Base-by-base conservation (phyloP, 345 rosid species). In the Cardamine resedifolia region DNA sequence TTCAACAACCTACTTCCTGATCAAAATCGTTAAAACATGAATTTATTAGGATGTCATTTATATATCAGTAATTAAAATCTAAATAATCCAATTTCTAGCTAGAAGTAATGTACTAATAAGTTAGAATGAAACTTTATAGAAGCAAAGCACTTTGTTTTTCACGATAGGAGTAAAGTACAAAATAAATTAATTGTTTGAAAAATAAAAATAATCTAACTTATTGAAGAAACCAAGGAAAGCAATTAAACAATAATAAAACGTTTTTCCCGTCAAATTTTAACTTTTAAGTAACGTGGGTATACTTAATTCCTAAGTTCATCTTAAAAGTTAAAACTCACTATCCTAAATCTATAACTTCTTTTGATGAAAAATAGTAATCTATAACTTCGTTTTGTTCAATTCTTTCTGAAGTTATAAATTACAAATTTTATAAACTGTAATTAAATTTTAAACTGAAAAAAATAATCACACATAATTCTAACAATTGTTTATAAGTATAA, bases 211-310 rank as follows among this genome's bases (percentile, higher is more conserved):
- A 44, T 24, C 3, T 12, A 59, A 70, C 39, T 23, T 34, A 58
- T 59, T 49, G 48, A 55, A 73, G 58, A 64, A 55, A 64, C 19
- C 56, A 72, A 52, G 57, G 26, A 62, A 28, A 72, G 48, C 63
- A 63, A 63, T 70, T 21, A 55, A 44, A 23, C 4, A 38, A 20
- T 52, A 41, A 15, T 18, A 38, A 36, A 34, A 24, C 15, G 11
- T 3, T 3, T 60, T 26, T 3, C 12, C 27, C 5, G 26, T 38
- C 36, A 50, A 48, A 34, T 63, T 16, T 6, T 6, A 28, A 49
- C 10, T 36, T 60, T 33, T 4, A 23, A 16, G 39, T 48, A 58
- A 70, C 47, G 51, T 69, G 65, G 11, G 33, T 24, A 16, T 20
- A 62, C 21, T 43, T 62, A 9, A 20, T 18, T 43, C n/a, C n/a